Percentiles rank a stretch among this genome's conserved stretches.
These are phyloP conservation scores for Brettanomyces sp. DNA, from an alignment of 805 yeast genomes.

Conservation along the genomic window DNA sequence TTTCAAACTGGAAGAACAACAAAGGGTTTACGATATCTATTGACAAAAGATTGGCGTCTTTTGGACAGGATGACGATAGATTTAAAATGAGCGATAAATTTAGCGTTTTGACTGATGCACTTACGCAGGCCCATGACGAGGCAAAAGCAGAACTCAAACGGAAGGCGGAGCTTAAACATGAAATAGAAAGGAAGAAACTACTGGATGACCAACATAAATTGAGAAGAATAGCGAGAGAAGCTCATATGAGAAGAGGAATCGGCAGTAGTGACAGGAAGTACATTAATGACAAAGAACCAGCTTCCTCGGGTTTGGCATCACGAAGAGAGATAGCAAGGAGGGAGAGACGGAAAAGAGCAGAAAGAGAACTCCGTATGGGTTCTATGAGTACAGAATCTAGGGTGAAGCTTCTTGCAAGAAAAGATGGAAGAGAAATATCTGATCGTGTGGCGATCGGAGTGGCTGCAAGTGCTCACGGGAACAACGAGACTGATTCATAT, in stretches of 20 bases:
- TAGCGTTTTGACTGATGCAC: slow-evolving; percentile 57
- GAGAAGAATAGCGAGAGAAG: slow-evolving; percentile 33
- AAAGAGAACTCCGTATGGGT: slow-evolving; percentile 33
- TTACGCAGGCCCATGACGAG: slow-evolving; percentile 55
- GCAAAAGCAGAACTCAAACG: slow-evolving; percentile 48
- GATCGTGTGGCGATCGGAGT: slow-evolving; percentile 47
- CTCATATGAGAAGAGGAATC: background rate
- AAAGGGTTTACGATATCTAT: slow-evolving; percentile 78
- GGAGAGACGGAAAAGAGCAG: slow-evolving; percentile 38
- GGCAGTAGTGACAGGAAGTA: slow-evolving; percentile 5
- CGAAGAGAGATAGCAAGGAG: slow-evolving; percentile 31
- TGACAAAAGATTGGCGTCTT: slow-evolving; percentile 64
- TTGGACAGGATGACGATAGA: slow-evolving; percentile 36
- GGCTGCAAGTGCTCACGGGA: slow-evolving; percentile 3
- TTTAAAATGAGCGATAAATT: slow-evolving; percentile 39
- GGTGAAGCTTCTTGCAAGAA: slow-evolving; percentile 32
- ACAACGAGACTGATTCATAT: slow-evolving; percentile 22
- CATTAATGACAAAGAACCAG: background rate
- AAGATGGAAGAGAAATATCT: slow-evolving; percentile 43
- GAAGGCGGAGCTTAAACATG: slow-evolving; percentile 39
- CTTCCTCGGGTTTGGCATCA: slow-evolving; percentile 15
- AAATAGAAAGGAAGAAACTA: slow-evolving; percentile 40
- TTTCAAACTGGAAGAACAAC: slow-evolving; percentile 93
- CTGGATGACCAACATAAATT: slow-evolving; percentile 43
- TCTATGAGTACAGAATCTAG: slow-evolving; percentile 37